Evolutionary conservation across 306 rosid genomes (phyloP).

Genomic region (Fragaria ananassa): DNA sequence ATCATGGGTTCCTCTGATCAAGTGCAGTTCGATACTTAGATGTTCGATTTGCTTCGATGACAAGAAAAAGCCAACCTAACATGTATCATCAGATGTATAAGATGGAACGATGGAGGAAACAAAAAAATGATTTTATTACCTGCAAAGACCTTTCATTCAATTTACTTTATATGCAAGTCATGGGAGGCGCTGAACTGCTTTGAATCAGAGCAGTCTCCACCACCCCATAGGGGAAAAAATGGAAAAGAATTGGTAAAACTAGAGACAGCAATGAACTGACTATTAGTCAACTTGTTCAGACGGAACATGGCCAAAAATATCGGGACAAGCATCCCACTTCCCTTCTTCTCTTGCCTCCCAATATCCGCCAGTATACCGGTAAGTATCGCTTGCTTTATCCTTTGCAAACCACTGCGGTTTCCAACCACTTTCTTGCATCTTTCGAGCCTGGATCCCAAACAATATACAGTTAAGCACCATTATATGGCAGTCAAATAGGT

Average conservation of each 20-base stretch:
- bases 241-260: conserved; percentile 32
- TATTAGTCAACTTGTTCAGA: conserved; percentile 65
- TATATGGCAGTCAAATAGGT: background rate
- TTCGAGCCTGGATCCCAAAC: conserved; percentile 66
- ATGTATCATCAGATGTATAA: background rate
- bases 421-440: conserved; percentile 99
- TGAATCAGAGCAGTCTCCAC: conserved; percentile 2
- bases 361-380: conserved; percentile 76
- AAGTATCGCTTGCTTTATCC: conserved; percentile 75
- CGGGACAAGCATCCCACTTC: conserved; percentile 88
- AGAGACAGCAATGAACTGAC: conserved; percentile 29
- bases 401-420: conserved; percentile 85
- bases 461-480: conserved; percentile 13
- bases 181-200: conserved; percentile 31
- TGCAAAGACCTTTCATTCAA: conserved; percentile 37
- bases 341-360: conserved; percentile 82
- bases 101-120: conserved; percentile 10
- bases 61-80: background rate
- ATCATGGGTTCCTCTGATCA: background rate
- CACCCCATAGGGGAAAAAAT: conserved; percentile 38
- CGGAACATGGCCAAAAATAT: conserved; percentile 81
- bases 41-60: background rate
- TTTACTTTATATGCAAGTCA: conserved; percentile 48
- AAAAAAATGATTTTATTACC: conserved; percentile 34
- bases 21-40: background rate